Evolutionary conservation across 2,329 filamentous ascomycete genomes (phyloP), one percentile per base, ranked within the genome.

Genomic region (Zymoseptoria tritici): DNA sequence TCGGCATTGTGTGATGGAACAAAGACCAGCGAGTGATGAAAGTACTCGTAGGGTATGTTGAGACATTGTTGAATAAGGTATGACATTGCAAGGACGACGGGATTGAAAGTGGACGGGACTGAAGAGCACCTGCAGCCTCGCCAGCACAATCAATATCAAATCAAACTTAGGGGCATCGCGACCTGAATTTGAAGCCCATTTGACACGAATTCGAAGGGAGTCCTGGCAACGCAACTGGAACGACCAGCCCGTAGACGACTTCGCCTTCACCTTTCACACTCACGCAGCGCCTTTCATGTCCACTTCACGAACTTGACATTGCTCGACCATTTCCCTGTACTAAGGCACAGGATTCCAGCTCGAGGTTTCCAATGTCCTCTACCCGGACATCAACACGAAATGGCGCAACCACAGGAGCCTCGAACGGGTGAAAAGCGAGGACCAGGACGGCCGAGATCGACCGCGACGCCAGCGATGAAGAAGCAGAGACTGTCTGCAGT

Each of bases 391-490:
- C 13, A 46, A n/a, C 19, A 29, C 26, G 53, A 51, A 11, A 61
- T 63, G 61, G 59, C 54, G 42, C 53, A 52, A 52, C 46, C 26
- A 8, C 46, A 54, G 20, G 60, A 57, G 53, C 49, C 57, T 22
- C 59, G 42, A 4, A 57, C 61, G 52, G 66, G 64, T 54, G 60
- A 68, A 53, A 72, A 71, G 60, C 62, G 70, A 56, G 66, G 67
- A 19, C 61, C 66, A n/a, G 68, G 66, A 1, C 56, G 68, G 19
- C 65, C 63, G 16, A 56, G 63, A 13, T 67, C 63, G 51, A 58
- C 19, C 11, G 61, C 60, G 9, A 60, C 66, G 22, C 64, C 66
- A 2, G 62, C 65, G 9, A 52, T 62, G 46, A 72, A 71, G 63
- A 71, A 67, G 62, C 62, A 60, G 22, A 66, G 60, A 52, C 49